Evolutionary conservation across 805 yeast genomes (phyloP).

Genomic region (Hanseniaspora lachancei): DNA sequence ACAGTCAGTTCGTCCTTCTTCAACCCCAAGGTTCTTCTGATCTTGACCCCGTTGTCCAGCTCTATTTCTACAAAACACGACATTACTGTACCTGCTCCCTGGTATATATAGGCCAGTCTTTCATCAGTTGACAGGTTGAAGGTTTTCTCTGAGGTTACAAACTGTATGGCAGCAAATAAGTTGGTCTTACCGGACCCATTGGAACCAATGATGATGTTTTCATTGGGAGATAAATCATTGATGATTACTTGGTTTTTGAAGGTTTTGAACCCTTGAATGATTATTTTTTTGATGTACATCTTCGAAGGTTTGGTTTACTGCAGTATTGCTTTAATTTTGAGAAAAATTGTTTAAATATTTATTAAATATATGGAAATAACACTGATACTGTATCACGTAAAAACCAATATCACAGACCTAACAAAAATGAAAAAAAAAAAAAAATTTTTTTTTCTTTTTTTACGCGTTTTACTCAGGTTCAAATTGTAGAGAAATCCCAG

Average conservation of each 20-base stretch:
- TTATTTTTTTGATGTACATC: slow-evolving; percentile 40
- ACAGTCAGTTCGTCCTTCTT: slow-evolving; percentile 84
- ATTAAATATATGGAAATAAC: too few relatives aligned
- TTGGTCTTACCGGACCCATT: slow-evolving; percentile 97
- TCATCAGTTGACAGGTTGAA: slow-evolving; percentile 74
- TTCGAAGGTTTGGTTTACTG: neutral
- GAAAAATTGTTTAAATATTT: too few relatives aligned
- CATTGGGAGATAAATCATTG: slow-evolving; percentile 63
- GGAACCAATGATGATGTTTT: slow-evolving; percentile 79
- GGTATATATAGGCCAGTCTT: slow-evolving; percentile 75
- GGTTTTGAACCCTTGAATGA: slow-evolving; percentile 87
- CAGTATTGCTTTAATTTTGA: too few relatives aligned
- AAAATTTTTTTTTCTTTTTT: neutral
- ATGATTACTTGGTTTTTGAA: slow-evolving; percentile 72
- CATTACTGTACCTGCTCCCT: slow-evolving; percentile 80
- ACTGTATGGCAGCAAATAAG: slow-evolving; percentile 87
- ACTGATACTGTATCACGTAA: too few relatives aligned
- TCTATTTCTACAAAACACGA: slow-evolving; percentile 85
- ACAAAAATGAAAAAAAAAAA: neutral
- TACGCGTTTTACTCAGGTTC: too few relatives aligned
- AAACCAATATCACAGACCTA: neutral
- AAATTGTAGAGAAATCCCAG: too few relatives aligned
- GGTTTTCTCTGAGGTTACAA: slow-evolving; percentile 81
- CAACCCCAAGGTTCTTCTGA: slow-evolving; percentile 83
- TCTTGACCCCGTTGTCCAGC: slow-evolving; percentile 62